Base-by-base conservation (phyloP, 164 flowering plant species). In the Stephania japonica region DNA sequence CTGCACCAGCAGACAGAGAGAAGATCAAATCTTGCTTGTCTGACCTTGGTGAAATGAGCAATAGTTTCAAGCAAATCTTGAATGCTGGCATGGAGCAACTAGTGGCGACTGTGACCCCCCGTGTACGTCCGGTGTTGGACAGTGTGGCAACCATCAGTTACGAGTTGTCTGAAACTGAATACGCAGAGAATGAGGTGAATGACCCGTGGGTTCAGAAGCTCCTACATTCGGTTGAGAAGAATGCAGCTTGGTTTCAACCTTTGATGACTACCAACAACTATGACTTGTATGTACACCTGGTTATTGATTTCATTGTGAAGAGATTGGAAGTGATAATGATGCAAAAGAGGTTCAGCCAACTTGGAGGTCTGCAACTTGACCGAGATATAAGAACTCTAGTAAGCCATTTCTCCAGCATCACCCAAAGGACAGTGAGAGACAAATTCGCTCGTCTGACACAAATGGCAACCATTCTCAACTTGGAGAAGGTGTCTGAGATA, bases 191-290 rank as follows among this genome's bases (percentile, higher is more conserved):
- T 70, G 98, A 95, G 76, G 87, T 93, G 63, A 95, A 93, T 76
- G 99, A 93, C 50, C 96, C 97, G 1, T 95, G 99, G 99, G 97
- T 95, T 16, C 99, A 91, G 79, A 87, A 91, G 76, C 99, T 95
- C 66, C 93, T 93, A 65, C 98, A 90, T 75, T 86, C 89, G 8
- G 97, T 94, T 50, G 98, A 91, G 81, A 86, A 87, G 42, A 91
- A 89, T 78, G 94, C 83, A 4, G 85, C 89, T 42, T 93, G 98
- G 98, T 90, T 95, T 27, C 98, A 93, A 75, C 91, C 94, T 10
- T 76, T 85, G 21, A 91, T 95, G 99, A 94, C 97, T 0, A 71
- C 85, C 49, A 86, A 84, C 86, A 92, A 91, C 80, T 95, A 90
- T 56, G 97, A 92, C 77, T 80, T 87, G 9, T 86, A 92, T 71